Base-by-base conservation (phyloP, 1,284 basidiomycete genomes). In the Stereum hirsutum region DNA sequence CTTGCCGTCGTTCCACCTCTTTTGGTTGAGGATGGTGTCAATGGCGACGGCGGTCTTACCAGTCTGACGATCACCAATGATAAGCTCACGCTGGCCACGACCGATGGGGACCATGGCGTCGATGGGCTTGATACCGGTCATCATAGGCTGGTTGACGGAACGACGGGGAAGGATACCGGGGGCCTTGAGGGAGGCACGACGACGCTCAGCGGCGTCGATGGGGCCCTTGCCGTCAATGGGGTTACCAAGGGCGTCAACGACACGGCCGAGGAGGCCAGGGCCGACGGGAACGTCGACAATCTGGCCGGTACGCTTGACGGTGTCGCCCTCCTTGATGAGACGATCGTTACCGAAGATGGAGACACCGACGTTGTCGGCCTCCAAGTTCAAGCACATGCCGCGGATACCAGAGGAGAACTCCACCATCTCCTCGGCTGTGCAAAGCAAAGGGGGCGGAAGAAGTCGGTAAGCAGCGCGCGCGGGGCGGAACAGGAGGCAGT, bases 291-390 rank as follows among this genome's bases (percentile, higher is more conserved):
- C 93, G 68, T 98, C 95, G 78, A 99, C 95, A 72, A 99, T 98
- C 70, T 96, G 89, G 59, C 95, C 95, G 56, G 95, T 99, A 70
- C 95, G 92, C 81, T 97, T 99, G 80, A 99, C 95, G 55, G 94
- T 94, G 75, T 99, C 94, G 61, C 94, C 95, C 73, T 98, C 95
- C 81, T 94, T 94, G 81, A 98, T 98, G 70, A 88, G 82, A 81
- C 94, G 91, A 75, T 98, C 95, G 71, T 92, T 95, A 89, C 95
- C 95, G 77, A 99, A 98, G 75, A 98, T 94, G 75, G 95, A 93
- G 62, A 99, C 91, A 93, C 95, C 95, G 74, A 98, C 94, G 63
- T 97, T 95, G 88, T 98, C 95, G 72, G 94, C 91, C 75, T 99
- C 95, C 81, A 99, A 88, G 88, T 99, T 99, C 68, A 99, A 75